These are phyloP conservation scores for Lonicera japonica DNA, from an alignment of 129 eudicot genomes.

Conservation along the genomic window DNA sequence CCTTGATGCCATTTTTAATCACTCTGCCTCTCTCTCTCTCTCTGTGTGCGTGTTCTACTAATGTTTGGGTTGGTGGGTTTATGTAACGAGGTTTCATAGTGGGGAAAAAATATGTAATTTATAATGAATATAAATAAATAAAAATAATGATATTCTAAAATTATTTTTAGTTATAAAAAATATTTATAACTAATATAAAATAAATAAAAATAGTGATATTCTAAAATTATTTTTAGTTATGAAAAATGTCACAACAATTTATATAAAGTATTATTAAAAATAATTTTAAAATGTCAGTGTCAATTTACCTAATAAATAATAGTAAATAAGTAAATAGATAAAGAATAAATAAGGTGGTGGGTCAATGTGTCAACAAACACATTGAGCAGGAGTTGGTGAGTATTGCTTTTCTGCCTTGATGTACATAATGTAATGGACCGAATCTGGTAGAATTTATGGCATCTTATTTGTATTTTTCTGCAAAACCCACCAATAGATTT, in stretches of 20 bases:
- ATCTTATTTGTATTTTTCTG: too few species aligned
- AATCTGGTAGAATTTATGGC: too few species aligned
- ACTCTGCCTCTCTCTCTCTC: neutral
- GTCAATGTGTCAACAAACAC: slow-evolving; percentile 22
- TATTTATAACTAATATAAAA: too few species aligned
- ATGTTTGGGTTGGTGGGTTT: slow-evolving; percentile 4
- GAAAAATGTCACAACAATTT: too few species aligned
- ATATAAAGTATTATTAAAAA: too few species aligned
- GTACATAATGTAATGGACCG: neutral
- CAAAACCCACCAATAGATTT: too few species aligned
- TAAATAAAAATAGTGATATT: too few species aligned
- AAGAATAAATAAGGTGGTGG: slow-evolving; percentile 6
- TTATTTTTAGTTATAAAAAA: too few species aligned
- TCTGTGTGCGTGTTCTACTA: neutral
- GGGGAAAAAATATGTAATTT: neutral
- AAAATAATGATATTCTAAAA: too few species aligned
- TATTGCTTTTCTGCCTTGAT: neutral
- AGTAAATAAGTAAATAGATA: neutral
- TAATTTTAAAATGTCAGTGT: too few species aligned
- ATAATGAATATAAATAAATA: too few species aligned
- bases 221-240: too few species aligned
- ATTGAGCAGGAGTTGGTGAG: slow-evolving; percentile 13
- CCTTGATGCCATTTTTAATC: slow-evolving; percentile 31
- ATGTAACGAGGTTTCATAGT: neutral
- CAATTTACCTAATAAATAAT: neutral